phyloP scores from a whole-genome alignment of 495 filamentous ascomycete genomes.

The Penicillium egyptiacum region DNA sequence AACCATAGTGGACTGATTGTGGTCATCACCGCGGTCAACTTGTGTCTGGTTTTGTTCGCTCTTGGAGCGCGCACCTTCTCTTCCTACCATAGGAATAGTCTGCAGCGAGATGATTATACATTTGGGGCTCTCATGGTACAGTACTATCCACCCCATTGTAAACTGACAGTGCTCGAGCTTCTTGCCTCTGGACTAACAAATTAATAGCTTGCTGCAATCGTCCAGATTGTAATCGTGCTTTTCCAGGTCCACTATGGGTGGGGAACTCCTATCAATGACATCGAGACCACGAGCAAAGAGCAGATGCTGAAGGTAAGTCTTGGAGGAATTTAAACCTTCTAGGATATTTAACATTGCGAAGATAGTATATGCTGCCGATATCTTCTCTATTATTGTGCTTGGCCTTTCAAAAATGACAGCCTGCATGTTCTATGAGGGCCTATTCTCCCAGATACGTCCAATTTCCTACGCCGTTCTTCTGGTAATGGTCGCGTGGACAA shows the following conservation, averaged over 20 bases:
- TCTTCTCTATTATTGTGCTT: conserved; percentile 21
- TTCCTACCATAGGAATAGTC: conserved; percentile 11
- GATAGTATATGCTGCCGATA: conserved; percentile 20
- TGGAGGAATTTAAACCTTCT: not conserved
- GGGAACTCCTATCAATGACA: not conserved
- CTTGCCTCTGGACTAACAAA: not conserved
- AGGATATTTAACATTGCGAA: not conserved
- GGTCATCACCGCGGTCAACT: conserved; percentile 22
- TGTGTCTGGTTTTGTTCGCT: conserved; percentile 26
- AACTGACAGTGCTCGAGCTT: not conserved
- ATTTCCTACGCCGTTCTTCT: conserved; percentile 13
- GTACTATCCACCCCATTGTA: no score
- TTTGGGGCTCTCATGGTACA: conserved; percentile 26
- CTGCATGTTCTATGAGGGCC: conserved; percentile 16
- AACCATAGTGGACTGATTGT: conserved; percentile 34
- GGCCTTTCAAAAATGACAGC: conserved; percentile 23
- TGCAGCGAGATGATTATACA: conserved; percentile 26
- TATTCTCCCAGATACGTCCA: conserved; percentile 15
- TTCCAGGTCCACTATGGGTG: no score
- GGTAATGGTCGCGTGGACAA: conserved; percentile 16
- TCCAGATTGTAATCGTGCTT: no score
- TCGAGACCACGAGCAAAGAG: not conserved
- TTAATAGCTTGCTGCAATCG: no score
- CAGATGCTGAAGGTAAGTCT: not conserved
- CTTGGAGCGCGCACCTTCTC: conserved; percentile 24